Evolutionary conservation across 345 rosid species (phyloP).

Genomic region (Eucalyptus decipiens): DNA sequence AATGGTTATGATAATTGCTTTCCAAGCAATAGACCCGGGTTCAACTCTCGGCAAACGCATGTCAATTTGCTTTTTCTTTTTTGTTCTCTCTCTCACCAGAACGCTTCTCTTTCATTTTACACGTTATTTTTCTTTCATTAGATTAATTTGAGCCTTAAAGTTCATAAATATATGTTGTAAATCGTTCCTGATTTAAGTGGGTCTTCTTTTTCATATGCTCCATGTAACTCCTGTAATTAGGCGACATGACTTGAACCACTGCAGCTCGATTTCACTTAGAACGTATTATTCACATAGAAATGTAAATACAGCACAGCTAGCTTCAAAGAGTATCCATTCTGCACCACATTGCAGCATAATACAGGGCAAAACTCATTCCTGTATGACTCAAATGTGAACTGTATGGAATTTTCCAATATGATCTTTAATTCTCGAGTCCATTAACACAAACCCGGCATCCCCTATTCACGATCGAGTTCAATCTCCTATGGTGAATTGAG

Average conservation of each 20-base stretch:
- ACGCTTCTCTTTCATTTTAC: too few species aligned
- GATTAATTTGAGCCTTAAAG: too few species aligned
- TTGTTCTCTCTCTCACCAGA: not conserved
- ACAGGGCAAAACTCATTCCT: not conserved
- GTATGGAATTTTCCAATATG: not conserved
- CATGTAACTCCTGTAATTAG: too few species aligned
- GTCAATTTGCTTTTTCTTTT: not conserved
- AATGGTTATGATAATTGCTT: conserved; percentile 85
- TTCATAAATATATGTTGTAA: too few species aligned
- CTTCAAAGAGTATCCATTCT: not conserved
- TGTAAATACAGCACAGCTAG: not conserved
- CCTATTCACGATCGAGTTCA: not conserved
- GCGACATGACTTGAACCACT: too few species aligned
- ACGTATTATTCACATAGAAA: not conserved
- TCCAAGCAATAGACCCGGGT: conserved; percentile 73
- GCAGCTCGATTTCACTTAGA: too few species aligned
- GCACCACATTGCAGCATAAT: not conserved
- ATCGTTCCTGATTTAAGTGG: too few species aligned
- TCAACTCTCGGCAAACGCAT: conserved; percentile 82
- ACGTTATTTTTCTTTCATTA: too few species aligned
- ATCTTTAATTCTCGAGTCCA: not conserved
- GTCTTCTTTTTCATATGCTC: not conserved
- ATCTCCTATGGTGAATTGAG: not conserved
- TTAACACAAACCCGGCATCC: not conserved
- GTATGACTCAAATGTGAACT: too few species aligned